A percentile compares a stretch with the other conserved stretches of the same genome.
Evolutionary conservation across 140 eudicot species (phyloP).

Genomic region (Eryngium alpinum): DNA sequence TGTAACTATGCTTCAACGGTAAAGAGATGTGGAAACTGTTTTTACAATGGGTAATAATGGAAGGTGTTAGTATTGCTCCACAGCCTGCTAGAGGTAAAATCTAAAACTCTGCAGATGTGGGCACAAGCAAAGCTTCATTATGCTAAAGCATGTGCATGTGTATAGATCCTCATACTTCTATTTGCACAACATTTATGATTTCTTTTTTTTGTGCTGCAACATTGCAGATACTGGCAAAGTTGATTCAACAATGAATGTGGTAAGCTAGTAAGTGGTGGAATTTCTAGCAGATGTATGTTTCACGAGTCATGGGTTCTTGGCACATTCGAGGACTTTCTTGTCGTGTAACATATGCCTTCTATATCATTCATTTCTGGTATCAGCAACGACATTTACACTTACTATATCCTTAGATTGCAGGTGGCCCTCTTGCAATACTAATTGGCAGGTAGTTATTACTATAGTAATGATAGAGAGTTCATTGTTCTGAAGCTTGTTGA

Average conservation of each 20-base stretch:
- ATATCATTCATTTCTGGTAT: no score
- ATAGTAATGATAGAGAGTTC: no score
- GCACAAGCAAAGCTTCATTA: background rate
- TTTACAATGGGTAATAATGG: conserved; percentile 97
- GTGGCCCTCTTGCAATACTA: no score
- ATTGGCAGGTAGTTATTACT: no score
- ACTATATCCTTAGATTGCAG: no score
- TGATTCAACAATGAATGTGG: conserved; percentile 83
- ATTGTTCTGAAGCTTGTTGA: no score
- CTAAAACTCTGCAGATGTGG: background rate
- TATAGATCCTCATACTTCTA: background rate
- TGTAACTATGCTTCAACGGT: conserved; percentile 66
- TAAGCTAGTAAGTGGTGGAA: conserved; percentile 95
- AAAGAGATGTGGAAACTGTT: conserved; percentile 95
- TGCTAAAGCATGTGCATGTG: background rate
- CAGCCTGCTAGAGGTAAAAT: conserved; percentile 99
- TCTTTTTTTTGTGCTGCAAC: background rate
- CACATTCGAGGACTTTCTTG: no score
- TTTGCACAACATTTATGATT: background rate
- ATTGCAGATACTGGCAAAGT: conserved; percentile 82
- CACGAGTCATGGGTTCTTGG: no score
- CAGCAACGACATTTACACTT: no score
- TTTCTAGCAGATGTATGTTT: conserved; percentile 89
- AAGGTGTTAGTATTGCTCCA: conserved; percentile 93
- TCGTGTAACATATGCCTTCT: no score